Percentiles rank a stretch among this genome's conserved stretches.
phyloP scores from a whole-genome alignment of 805 yeast genomes.

The Yamadazyma laniorum region DNA sequence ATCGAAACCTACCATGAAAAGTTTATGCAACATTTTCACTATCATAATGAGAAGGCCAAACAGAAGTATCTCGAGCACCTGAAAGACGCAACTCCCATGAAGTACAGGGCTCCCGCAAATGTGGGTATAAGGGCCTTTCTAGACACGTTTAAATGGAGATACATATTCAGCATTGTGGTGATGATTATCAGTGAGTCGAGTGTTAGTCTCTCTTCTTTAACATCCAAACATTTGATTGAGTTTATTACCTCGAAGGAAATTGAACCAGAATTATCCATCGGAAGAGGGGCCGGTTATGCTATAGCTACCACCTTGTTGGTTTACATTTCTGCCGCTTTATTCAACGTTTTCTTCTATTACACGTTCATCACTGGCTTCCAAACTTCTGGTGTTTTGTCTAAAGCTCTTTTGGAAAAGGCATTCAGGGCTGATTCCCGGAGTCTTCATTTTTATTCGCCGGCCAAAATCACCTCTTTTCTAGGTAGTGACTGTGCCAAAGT shows the following conservation, averaged over 20 bases:
- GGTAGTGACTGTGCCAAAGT: conserved; percentile 80
- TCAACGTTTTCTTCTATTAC: conserved; percentile 59
- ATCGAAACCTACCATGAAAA: conserved; percentile 21
- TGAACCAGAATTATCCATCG: conserved; percentile 19
- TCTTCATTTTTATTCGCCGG: conserved; percentile 57
- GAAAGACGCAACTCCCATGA: conserved; percentile 16
- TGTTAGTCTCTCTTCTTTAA: conserved; percentile 30
- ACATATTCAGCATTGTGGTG: background rate
- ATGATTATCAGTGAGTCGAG: conserved; percentile 20
- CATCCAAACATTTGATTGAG: conserved; percentile 32
- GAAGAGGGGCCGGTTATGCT: conserved; percentile 40
- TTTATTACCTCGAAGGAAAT: conserved; percentile 28
- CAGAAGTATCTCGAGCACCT: background rate
- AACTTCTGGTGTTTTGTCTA: conserved; percentile 65
- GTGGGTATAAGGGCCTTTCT: conserved; percentile 1
- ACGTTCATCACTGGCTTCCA: conserved; percentile 66
- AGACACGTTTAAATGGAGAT: conserved; percentile 5
- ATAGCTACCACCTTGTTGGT: conserved; percentile 32
- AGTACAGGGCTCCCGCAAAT: conserved; percentile 23
- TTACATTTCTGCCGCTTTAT: conserved; percentile 21
- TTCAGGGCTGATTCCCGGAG: conserved; percentile 58
- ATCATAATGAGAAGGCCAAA: conserved; percentile 2
- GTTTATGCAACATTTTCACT: conserved; percentile 2
- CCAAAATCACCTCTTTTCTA: conserved; percentile 69
- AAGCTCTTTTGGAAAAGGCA: conserved; percentile 66